Evolutionary conservation across 768 basidiomycete species (phyloP), one percentile per base, ranked within the genome.

Genomic region (Tulasnella sp.): DNA sequence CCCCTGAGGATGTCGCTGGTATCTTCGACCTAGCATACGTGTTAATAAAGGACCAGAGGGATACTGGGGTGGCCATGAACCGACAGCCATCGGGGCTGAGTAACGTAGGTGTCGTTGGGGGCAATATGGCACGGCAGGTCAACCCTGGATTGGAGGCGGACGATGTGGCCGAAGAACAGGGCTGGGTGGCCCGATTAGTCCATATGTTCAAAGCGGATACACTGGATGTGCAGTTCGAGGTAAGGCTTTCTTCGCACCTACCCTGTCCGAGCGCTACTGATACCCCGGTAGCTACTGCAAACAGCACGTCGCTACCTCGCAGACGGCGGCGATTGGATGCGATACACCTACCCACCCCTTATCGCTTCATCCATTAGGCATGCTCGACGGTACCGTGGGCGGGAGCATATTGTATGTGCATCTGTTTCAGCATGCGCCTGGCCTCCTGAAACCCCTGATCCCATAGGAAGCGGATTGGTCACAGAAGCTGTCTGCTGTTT

Each of bases 111-210:
- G n/a, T n/a, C n/a, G n/a, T n/a, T n/a, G n/a, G n/a, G n/a, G n/a
- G n/a, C n/a, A n/a, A n/a, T n/a, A n/a, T n/a, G n/a, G n/a, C n/a
- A 12, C 37, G 37, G 19, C 12, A 12, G 37, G 37, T 39, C n/a
- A n/a, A n/a, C n/a, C n/a, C n/a, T n/a, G 54, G 42, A 27, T 64
- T 78, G 50, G 93, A 94, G 67, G 71, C 83, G 49, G 88, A 93
- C 67, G 94, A 98, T 66, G 76, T 92, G 73, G 93, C 92, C 0
- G 96, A 99, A 68, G 96, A 99, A 68, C 96, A 99, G 65, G 96
- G 96, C 0, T 99, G 96, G 96, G 81, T 97, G 14, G 94, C 96
- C 37, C 74, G 94, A 61, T 97, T 98, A 89, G 86, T 98, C 2
- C 96, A 99, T 73, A 68, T 98, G 31, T 96, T 98, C 80, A 74